A percentile compares a stretch with the other conserved stretches of the same genome.
Conservation (phyloP, 1,284 basidiomycete species). For the Moesziomyces antarcticus region DNA sequence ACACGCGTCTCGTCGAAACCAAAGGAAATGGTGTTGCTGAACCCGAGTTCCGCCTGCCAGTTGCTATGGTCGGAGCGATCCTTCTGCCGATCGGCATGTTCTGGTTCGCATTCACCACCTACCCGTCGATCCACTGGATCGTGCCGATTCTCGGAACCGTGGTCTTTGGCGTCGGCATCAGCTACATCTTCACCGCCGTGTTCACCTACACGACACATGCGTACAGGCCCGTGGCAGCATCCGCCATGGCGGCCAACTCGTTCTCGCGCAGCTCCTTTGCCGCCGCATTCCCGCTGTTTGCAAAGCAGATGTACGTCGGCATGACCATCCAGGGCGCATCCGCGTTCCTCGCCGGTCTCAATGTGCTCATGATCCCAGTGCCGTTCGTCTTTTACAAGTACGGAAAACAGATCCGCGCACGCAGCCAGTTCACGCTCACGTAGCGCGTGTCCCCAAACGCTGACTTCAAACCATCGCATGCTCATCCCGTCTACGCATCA, state of each 20-base stretch:
- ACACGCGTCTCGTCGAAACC: constrained; percentile 72
- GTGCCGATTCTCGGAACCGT: constrained; percentile 48
- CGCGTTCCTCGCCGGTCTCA: constrained; percentile 43
- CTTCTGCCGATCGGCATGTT: constrained; percentile 50
- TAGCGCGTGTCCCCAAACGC: neutral
- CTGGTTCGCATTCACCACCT: constrained; percentile 54
- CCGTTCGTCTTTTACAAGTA: constrained; percentile 54
- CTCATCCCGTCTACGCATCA: neutral
- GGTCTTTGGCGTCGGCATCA: constrained; percentile 45
- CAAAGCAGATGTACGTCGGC: constrained; percentile 44
- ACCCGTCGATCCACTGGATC: constrained; percentile 51
- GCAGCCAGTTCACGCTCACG: constrained; percentile 39
- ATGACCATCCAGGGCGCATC: constrained; percentile 33
- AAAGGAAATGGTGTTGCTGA: constrained; percentile 69
- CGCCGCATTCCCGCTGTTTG: constrained; percentile 43
- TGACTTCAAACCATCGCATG: neutral
- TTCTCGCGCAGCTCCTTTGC: constrained; percentile 47
- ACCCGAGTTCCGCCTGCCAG: constrained; percentile 55
- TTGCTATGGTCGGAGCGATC: constrained; percentile 46
- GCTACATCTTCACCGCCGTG: constrained; percentile 40
- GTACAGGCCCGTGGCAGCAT: constrained; percentile 50
- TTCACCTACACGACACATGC: constrained; percentile 50
- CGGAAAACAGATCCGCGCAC: constrained; percentile 46
- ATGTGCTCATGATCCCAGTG: constrained; percentile 50
- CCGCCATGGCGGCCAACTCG: constrained; percentile 52